phyloP scores from a whole-genome alignment of 208 protist species.

The Trypanosoma brucei region DNA sequence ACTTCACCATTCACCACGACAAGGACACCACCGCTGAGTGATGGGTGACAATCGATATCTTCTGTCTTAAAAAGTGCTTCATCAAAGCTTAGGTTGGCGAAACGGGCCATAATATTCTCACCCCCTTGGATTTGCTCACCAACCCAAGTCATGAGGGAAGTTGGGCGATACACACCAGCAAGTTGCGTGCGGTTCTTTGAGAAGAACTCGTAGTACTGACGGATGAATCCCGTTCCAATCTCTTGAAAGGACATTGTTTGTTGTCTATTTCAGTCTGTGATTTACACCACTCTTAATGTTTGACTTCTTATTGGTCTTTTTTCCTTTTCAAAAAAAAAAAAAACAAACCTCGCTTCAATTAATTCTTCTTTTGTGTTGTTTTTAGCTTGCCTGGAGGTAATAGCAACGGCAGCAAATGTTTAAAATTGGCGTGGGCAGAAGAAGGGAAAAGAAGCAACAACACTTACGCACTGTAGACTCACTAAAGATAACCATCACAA shows the following conservation, averaged over 20 bases:
- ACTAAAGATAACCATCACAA: too few relatives aligned
- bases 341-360: too few relatives aligned
- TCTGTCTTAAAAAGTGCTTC: slow-evolving; percentile 76
- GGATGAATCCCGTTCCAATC: slow-evolving; percentile 60
- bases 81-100: slow-evolving; percentile 69
- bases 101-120: slow-evolving; percentile 78
- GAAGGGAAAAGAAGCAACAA: too few relatives aligned
- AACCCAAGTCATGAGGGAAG: slow-evolving; percentile 83
- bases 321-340: too few relatives aligned
- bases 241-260: slow-evolving; percentile 65
- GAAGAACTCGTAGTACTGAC: slow-evolving; percentile 88
- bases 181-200: slow-evolving; percentile 52
- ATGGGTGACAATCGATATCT: slow-evolving; percentile 80
- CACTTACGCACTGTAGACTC: too few relatives aligned
- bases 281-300: not conserved
- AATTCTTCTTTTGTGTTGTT: too few relatives aligned
- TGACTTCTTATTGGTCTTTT: too few relatives aligned
- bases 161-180: slow-evolving; percentile 72
- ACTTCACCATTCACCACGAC: slow-evolving; percentile 85
- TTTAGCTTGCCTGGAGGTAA: too few relatives aligned
- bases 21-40: slow-evolving; percentile 61
- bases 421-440: too few relatives aligned
- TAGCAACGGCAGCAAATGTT: too few relatives aligned
- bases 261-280: not conserved
- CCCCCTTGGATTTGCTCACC: slow-evolving; percentile 80